Base-by-base conservation (phyloP, 2,329 filamentous ascomycete species). In the Aureobasidium lini region DNA sequence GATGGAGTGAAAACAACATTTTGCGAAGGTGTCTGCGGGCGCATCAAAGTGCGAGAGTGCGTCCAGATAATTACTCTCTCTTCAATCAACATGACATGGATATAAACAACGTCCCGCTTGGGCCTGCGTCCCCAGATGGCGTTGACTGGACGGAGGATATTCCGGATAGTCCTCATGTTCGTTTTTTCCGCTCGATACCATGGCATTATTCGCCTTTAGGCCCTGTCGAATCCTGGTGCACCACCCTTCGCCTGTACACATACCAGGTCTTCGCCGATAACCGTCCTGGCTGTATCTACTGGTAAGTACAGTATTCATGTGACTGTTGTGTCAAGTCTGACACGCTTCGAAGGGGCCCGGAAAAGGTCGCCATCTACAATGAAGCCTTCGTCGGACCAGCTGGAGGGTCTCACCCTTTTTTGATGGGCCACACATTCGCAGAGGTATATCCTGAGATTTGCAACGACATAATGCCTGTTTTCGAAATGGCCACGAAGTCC, bases 141-240 rank as follows among this genome's bases (percentile, higher is more conserved):
- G 6, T 53, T 9, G 49, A 53, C 57, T 59, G 57, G 57, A 59
- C 46, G 9, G 8, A 23, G 13, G 46, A 52, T 44, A 57, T 67
- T 16, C 62, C 64, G 4, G 46, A 53, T 23, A 67, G 70, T 3
- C 68, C 70, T 7, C 69, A 73, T 48, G 49, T 69, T 18, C 59
- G 59, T 9, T 72, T 74, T 52, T 63, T 79, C 49, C 72, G 77
- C 29, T 73, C 66, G 23, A 66, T 79, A 15, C 73, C 81, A 64
- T 82, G 80, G 80, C 69, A 69, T 3, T 66, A 66, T 11, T 81
- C 78, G 1, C 72, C 76, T 2, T 67, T 82, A 1, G 80, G 80
- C 0, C 73, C 75, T 1, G 75, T 81, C 67, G 63, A 70, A 2
- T 66, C 66, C 54, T 83, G 80, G 80, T 71, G 76, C n/a, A 53